These are phyloP conservation scores for Suillus americanus DNA, from an alignment of 768 basidiomycete species.

Conservation along the genomic window DNA sequence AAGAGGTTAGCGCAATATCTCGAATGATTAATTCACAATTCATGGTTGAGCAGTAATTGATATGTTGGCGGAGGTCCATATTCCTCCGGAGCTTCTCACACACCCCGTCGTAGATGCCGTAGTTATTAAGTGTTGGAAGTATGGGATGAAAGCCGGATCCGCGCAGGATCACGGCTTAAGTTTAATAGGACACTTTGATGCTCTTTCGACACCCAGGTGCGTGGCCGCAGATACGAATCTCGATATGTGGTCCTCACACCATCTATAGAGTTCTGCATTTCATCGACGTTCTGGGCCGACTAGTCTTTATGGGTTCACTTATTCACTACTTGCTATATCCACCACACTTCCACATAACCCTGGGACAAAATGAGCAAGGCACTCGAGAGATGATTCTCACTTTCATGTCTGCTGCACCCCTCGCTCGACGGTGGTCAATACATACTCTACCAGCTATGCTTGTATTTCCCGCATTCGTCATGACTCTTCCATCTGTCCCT, in stretches of 20 bases:
- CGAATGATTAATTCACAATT: background rate
- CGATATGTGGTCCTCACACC: conserved; percentile 3
- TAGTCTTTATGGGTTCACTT: conserved; percentile 42
- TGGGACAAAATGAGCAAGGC: conserved; percentile 21
- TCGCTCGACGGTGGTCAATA: conserved; percentile 33
- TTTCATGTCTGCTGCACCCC: conserved; percentile 38
- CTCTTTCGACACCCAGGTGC: conserved; percentile 48
- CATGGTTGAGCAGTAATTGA: conserved; percentile 38
- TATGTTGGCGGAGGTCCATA: conserved; percentile 32
- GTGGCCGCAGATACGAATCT: conserved; percentile 7
- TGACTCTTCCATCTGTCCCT: conserved; percentile 42
- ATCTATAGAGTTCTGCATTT: conserved; percentile 42
- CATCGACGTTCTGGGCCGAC: conserved; percentile 39
- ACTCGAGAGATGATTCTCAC: conserved; percentile 39
- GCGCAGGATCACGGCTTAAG: background rate
- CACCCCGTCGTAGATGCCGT: conserved; percentile 43
- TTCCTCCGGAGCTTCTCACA: conserved; percentile 37
- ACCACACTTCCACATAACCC: conserved; percentile 30
- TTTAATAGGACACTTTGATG: conserved; percentile 32
- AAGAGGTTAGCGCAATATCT: conserved; percentile 30
- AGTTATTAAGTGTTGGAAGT: conserved; percentile 41
- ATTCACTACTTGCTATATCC: conserved; percentile 43
- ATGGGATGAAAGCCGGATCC: conserved; percentile 21
- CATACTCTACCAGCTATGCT: conserved; percentile 37
- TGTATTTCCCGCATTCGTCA: conserved; percentile 40